Evolutionary conservation across 202 grass and related monocot genomes (phyloP), one percentile per base, ranked within the genome.

Genomic region (Carex sylvatica): DNA sequence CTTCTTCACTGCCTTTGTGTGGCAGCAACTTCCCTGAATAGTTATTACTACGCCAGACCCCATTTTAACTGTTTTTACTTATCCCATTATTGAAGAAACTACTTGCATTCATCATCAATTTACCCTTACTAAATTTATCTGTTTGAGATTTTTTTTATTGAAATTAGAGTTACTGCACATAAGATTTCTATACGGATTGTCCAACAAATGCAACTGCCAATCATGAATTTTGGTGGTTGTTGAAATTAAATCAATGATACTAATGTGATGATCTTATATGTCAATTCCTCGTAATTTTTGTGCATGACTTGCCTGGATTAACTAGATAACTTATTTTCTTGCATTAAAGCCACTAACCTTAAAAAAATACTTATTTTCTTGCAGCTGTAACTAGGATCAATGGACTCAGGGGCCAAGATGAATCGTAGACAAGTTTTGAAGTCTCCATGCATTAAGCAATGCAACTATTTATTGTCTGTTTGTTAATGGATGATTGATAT

Each of bases 371-470:
- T 60, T 38, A 35, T 78, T 78, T 60, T 60, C 52, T 59, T 78
- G 36, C 54, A 78, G 74, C 53, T 55, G 0, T 78, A 60, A 78
- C 70, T 28, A 51, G 26, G 30, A 60, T 78, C 28, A 59, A 20
- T 36, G 74, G 31, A 16, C 13, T 74, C 30, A 40, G 53, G 54
- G 53, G 16, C 53, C 28, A 22, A 22, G 74, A 30, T 38, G 18
- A 35, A 60, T 60, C 36, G 60, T 38, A 78, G 74, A 59, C 51
- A 38, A 59, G 14, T 76, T 19, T 59, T 60, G 53, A 78, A 13
- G 53, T 38, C 30, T 78, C 52, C 28, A 14, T 78, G 53, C 52
- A 38, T 36, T 77, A 19, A 77, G 74, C 74, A 60, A 78, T 78
- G 53, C 30, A 38, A 78, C 16, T 55, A 60, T 78, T 60, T 78